Conservation (phyloP, 257 asterid species). For the Primulina eburnea region DNA sequence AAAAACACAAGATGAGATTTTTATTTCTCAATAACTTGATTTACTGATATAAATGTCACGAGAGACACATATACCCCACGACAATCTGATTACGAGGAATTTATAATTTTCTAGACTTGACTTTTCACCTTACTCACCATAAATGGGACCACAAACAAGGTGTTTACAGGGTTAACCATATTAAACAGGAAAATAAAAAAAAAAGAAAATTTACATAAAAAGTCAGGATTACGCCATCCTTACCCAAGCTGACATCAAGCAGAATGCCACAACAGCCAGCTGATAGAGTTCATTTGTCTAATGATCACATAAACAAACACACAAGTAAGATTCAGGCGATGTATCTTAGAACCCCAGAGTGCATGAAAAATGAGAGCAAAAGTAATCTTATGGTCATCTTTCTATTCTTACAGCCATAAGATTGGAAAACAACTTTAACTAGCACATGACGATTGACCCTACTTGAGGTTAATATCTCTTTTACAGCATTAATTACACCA, state of each 20-base stretch:
- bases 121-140: not conserved
- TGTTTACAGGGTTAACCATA: conserved; percentile 16
- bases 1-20: conserved; percentile 26
- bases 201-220: conserved; percentile 7
- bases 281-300: conserved; percentile 94
- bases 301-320: conserved; percentile 31
- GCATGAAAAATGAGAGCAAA: not conserved
- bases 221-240: conserved; percentile 28
- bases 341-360: not conserved
- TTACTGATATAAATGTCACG: not conserved
- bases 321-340: conserved; percentile 21
- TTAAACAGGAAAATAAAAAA: not conserved
- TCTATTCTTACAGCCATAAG: conserved; percentile 5
- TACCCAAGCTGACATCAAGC: conserved; percentile 95
- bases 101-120: not conserved
- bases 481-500: not conserved
- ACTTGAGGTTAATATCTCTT: not conserved
- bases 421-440: not conserved
- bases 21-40: not conserved
- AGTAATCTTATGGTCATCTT: not conserved
- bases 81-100: not conserved
- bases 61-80: conserved; percentile 2
- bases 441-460: conserved; percentile 1
- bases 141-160: not conserved
- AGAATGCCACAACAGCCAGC: conserved; percentile 93